Base-by-base conservation (phyloP, 139 green algal genomes). In the Picocystis salinarum region DNA sequence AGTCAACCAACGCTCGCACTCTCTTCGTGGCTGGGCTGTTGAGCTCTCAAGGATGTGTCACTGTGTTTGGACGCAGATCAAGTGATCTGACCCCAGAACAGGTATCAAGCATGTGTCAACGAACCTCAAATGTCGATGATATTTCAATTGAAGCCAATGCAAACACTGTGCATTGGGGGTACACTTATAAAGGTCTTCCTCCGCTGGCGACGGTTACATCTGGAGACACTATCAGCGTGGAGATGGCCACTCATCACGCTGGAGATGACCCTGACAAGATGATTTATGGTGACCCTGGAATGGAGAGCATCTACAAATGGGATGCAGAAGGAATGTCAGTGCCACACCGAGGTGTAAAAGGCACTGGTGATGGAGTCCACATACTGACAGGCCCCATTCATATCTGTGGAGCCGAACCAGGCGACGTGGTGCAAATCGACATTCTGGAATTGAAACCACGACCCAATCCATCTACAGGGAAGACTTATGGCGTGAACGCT, bases 231-330 rank as follows among this genome's bases (percentile, higher is more conserved):
- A 57, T 79, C 5, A 66, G 51, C 5, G 62, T 79, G 6, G 70
- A 78, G 42, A 76, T 77, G 49, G 42, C 72, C 28, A 66, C 54
- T 7, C 52, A 69, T 19, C 52, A 75, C 36, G 67, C 56, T 1
- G 68, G 67, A 3, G 53, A 73, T 46, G 70, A 81, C 48, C 55
- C 52, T 20, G 56, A 52, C 5, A 75, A 76, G 33, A 82, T 81
- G 59, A 61, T 79, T 41, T 55, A 48, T 11, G 69, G 59, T 7
- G 71, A 82, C 34, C 56, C 72, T 4, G 68, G 46, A 2, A 25
- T 81, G n/a, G 72, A 81, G 45, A 34, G 52, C 13, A 71, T 59
- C 18, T 59, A 47, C 51, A 53, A 63, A 15, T 59, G 48, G 48
- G 10, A 5, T n/a, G 5, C 12, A 29, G 49, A 55, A 46, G 5